Percentiles rank a stretch among this genome's conserved stretches.
Evolutionary conservation across 2,329 filamentous ascomycete genomes (phyloP).

Genomic region (Endothia cerciana): DNA sequence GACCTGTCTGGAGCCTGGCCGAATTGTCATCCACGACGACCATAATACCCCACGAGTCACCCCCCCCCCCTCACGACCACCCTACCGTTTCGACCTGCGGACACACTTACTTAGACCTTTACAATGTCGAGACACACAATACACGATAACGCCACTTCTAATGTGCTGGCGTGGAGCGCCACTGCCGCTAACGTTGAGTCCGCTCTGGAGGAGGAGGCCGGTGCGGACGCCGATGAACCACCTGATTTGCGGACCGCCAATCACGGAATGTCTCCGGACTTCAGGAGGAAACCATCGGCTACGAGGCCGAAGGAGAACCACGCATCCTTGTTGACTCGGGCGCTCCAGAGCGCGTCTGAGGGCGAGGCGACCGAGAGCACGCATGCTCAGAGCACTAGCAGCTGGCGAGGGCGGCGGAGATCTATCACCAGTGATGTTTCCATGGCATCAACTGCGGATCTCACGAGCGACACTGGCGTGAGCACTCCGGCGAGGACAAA

Average conservation of each 20-base stretch:
- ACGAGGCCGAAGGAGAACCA: conserved; percentile 59
- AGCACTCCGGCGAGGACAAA: conserved; percentile 88
- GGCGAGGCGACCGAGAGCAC: conserved; percentile 50
- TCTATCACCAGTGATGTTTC: conserved; percentile 83
- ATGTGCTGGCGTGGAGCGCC: conserved; percentile 51
- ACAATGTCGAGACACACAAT: conserved; percentile 38
- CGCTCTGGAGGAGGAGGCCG: conserved; percentile 62
- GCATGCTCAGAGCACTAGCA: conserved; percentile 38
- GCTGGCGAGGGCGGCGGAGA: conserved; percentile 49
- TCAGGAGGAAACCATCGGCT: conserved; percentile 48
- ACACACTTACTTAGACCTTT: conserved; percentile 17
- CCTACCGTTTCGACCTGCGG: conserved; percentile 13
- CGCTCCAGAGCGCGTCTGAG: conserved; percentile 71
- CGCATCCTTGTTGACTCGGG: conserved; percentile 85
- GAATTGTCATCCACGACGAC: conserved; percentile 13
- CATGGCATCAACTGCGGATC: conserved; percentile 80
- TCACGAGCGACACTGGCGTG: conserved; percentile 92
- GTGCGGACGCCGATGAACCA: conserved; percentile 84
- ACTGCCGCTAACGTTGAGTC: conserved; percentile 48
- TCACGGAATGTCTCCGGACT: conserved; percentile 40
- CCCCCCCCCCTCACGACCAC: conserved; percentile 16
- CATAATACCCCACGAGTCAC: conserved; percentile 23
- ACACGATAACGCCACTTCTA: conserved; percentile 44
- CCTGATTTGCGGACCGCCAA: conserved; percentile 61
- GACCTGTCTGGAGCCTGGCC: conserved; percentile 22